Evolutionary conservation across 495 filamentous ascomycete genomes (phyloP).

Genomic region (Umbilicaria muhlenbergii): DNA sequence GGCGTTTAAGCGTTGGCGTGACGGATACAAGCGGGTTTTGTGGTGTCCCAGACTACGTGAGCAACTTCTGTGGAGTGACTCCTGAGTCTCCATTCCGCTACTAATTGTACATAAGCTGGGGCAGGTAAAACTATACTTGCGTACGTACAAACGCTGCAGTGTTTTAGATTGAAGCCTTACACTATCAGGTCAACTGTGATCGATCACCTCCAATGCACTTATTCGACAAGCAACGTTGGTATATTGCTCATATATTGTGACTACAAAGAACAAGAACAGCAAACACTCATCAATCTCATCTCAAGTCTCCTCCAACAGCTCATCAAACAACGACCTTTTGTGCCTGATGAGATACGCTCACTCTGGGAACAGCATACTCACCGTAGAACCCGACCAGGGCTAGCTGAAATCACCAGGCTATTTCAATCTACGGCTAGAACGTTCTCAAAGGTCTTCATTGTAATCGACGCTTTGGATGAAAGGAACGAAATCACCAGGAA

Average conservation of each 20-base stretch:
- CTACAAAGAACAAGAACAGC: constrained; percentile 14
- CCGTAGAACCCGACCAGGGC: not conserved
- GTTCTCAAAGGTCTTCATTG: constrained; percentile 1
- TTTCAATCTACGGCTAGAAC: too few relatives aligned
- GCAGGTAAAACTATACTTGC: constrained; percentile 20
- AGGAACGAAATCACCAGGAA: not conserved
- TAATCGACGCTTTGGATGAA: constrained; percentile 4
- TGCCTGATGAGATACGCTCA: not conserved
- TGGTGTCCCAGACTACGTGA: constrained; percentile 5
- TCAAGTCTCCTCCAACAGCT: constrained; percentile 18
- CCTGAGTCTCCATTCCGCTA: not conserved
- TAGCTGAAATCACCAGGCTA: not conserved
- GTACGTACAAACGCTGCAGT: too few relatives aligned
- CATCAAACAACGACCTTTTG: not conserved
- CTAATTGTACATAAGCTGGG: too few relatives aligned
- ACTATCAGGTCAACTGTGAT: constrained; percentile 19
- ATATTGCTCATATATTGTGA: constrained; percentile 26
- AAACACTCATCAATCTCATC: constrained; percentile 9
- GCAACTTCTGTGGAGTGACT: not conserved
- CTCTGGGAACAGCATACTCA: not conserved
- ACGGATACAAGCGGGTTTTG: not conserved
- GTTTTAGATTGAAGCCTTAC: too few relatives aligned
- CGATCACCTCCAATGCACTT: constrained; percentile 15
- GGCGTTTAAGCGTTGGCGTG: not conserved
- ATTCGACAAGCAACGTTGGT: constrained; percentile 8